Conservation (phyloP, 176 grass and related monocot genomes). For the Sorghum bicolor region DNA sequence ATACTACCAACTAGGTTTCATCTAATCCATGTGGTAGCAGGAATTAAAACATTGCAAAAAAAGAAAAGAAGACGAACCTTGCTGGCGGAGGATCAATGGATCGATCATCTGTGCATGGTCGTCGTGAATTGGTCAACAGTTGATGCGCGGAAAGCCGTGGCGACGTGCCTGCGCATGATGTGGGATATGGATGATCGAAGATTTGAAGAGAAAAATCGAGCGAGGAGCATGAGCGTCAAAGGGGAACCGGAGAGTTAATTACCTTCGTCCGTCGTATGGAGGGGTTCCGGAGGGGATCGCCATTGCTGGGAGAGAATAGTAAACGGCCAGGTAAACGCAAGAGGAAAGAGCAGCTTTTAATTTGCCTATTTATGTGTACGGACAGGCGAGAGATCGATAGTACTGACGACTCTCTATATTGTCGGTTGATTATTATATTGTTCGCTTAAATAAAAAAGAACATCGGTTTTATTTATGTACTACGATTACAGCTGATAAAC, state of each 20-base stretch:
- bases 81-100: not conserved
- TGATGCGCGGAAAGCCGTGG: not conserved
- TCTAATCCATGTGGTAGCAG: not conserved
- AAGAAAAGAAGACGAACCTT: not conserved
- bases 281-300: not conserved
- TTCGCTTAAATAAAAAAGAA: not conserved
- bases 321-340: not conserved
- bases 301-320: slow-evolving; percentile 1
- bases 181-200: not conserved
- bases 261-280: slow-evolving; percentile 3
- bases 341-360: not conserved
- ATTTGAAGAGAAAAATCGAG: not conserved
- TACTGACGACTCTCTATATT: not conserved
- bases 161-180: not conserved
- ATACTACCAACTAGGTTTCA: too few species aligned
- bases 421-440: not conserved
- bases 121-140: not conserved
- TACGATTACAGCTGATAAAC: not conserved
- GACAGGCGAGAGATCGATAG: not conserved
- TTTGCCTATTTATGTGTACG: slow-evolving; percentile 23
- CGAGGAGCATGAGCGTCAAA: not conserved
- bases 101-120: not conserved
- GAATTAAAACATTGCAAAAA: not conserved
- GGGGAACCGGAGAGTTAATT: not conserved
- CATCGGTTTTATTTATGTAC: too few species aligned